Conservation (phyloP, 176 grass and related monocot genomes). For the Hsuehochloa calcarea region DNA sequence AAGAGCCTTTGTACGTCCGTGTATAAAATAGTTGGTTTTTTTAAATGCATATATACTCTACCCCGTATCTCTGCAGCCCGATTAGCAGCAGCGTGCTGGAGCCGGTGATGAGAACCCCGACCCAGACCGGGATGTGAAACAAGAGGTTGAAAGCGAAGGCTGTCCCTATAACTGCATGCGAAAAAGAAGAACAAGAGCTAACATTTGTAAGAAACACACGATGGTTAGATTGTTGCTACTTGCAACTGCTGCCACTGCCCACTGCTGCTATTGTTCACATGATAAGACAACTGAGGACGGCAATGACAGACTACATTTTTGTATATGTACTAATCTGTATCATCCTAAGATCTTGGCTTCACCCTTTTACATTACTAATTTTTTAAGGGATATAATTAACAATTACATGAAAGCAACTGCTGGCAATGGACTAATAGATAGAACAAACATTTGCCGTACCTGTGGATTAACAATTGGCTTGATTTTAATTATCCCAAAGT, state of each 20-base stretch:
- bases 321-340: neutral
- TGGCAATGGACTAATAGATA: neutral
- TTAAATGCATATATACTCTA: neutral
- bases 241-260: neutral
- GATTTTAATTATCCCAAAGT: neutral
- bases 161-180: conserved; percentile 63
- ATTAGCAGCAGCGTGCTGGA: conserved; percentile 79
- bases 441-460: neutral
- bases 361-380: neutral
- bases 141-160: conserved; percentile 85
- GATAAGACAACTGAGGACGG: neutral
- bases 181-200: neutral
- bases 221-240: neutral
- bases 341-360: neutral
- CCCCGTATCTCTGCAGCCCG: conserved; percentile 81
- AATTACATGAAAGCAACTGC: neutral
- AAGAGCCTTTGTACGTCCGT: neutral
- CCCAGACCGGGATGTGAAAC: conserved; percentile 84
- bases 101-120: conserved; percentile 88
- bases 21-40: neutral
- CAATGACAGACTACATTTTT: neutral
- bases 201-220: neutral
- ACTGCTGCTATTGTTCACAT: neutral
- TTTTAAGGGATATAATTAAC: neutral
- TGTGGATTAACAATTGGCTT: neutral